Evolutionary conservation across 768 basidiomycete genomes (phyloP), one percentile per base, ranked within the genome.

Genomic region (Xerocomellus dryophilus): DNA sequence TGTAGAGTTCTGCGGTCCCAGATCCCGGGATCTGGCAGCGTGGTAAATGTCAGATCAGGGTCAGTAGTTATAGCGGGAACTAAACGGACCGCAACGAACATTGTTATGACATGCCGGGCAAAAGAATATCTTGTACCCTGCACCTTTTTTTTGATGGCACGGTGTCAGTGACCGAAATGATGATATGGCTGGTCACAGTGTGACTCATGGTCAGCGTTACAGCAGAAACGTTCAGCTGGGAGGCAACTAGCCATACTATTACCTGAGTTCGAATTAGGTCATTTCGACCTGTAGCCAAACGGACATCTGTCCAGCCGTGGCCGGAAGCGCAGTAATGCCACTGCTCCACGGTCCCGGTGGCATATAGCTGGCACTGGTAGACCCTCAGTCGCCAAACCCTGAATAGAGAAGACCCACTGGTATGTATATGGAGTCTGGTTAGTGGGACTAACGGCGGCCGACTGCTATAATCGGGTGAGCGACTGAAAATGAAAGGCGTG

Each of bases 171-270:
- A 23, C 47, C 32, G 21, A 45, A 32, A 20, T 53, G n/a, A 23
- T 25, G 25, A 25, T 21, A 23, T 47, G 54, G 32, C 53, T 2
- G 17, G 23, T 25, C 23, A 25, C 9, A 32, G 18, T 35, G 44
- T n/a, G n/a, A n/a, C n/a, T n/a, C 43, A 41, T 47, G n/a, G 54
- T 34, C 44, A 56, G 38, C 20, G 23, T 46, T 36, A 35, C 54
- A 47, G 20, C 27, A 35, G 29, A 29, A 8, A 10, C 29, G 29
- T 29, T 29, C 29, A 29, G 21, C 27, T 41, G 32, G 15, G 23
- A 25, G 7, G 49, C 8, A 53, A 54, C 25, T 29, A 29, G 34
- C 51, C 50, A 42, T 27, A 34, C 32, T 20, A 53, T 34, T 31
- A 29, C 32, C 25, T 44, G n/a, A n/a, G n/a, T 29, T 8, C 27